A percentile compares a stretch with the other conserved stretches of the same genome.
phyloP scores from a whole-genome alignment of 75 land plant species.

The Adiantum capillusveneris region DNA sequence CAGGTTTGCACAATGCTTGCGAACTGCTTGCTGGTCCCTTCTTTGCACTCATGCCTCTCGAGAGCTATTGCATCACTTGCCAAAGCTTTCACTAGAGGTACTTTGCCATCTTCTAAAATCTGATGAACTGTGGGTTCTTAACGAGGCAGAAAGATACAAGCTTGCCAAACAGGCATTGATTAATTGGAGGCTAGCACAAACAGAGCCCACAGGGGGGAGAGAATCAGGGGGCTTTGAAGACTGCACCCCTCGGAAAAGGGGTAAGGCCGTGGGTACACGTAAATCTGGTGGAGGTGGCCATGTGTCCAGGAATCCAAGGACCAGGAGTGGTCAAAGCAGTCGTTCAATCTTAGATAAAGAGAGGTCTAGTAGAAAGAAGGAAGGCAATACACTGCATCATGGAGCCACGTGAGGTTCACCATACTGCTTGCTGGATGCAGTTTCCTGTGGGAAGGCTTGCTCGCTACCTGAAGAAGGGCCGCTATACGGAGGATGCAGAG shows the following conservation, averaged over 20 bases:
- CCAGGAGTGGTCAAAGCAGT: background rate
- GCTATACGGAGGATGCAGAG: too few relatives aligned
- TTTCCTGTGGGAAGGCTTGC: too few relatives aligned
- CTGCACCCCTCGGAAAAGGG: slow-evolving; percentile 6
- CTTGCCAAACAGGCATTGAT: slow-evolving; percentile 31
- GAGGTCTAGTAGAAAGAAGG: slow-evolving; percentile 8
- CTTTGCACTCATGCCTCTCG: slow-evolving; percentile 33
- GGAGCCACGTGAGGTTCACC: too few relatives aligned
- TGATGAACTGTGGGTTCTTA: slow-evolving; percentile 34
- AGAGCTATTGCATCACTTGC: slow-evolving; percentile 25
- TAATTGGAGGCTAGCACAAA: slow-evolving; percentile 29
- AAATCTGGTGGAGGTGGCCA: slow-evolving; percentile 1
- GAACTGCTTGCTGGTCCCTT: slow-evolving; percentile 32
- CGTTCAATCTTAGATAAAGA: background rate
- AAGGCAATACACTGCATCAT: too few relatives aligned
- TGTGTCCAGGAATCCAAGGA: background rate
- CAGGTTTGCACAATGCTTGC: slow-evolving; percentile 17
- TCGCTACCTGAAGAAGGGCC: too few relatives aligned
- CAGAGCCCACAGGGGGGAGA: background rate
- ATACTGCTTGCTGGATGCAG: too few relatives aligned
- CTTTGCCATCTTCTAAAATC: slow-evolving; percentile 28
- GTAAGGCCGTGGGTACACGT: slow-evolving; percentile 2
- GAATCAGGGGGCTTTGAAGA: slow-evolving; percentile 3
- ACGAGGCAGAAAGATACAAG: slow-evolving; percentile 29
- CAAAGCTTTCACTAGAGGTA: slow-evolving; percentile 38